phyloP scores from a whole-genome alignment of 2,329 filamentous ascomycete genomes.

The Ophiostoma himal-ulmi region DNA sequence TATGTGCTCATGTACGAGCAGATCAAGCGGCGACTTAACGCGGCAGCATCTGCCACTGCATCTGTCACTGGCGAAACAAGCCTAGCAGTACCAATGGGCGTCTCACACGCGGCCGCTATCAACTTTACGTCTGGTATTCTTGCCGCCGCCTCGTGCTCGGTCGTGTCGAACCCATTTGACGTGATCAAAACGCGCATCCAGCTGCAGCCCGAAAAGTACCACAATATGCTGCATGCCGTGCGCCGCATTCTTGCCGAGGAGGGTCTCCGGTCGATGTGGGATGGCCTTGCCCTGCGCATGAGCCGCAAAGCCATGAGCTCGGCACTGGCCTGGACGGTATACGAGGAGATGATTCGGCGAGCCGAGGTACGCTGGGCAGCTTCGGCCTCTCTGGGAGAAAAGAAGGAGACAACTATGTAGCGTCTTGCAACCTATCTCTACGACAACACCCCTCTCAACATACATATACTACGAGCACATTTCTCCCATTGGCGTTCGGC shows the following conservation, averaged over 20 bases:
- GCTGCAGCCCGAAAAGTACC: slow-evolving; percentile 75
- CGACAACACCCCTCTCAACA: not conserved
- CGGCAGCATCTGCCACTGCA: slow-evolving; percentile 11
- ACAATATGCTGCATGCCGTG: slow-evolving; percentile 73
- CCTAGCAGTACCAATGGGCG: slow-evolving; percentile 30
- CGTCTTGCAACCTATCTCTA: not conserved
- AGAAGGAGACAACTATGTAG: slow-evolving; percentile 10
- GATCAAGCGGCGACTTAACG: slow-evolving; percentile 59
- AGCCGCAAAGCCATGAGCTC: slow-evolving; percentile 86
- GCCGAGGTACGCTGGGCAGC: slow-evolving; percentile 42
- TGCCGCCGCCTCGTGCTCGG: slow-evolving; percentile 76
- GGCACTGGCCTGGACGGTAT: slow-evolving; percentile 94
- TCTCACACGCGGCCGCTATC: slow-evolving; percentile 55
- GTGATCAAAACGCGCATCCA: slow-evolving; percentile 93
- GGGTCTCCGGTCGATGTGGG: slow-evolving; percentile 72
- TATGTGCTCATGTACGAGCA: slow-evolving; percentile 94
- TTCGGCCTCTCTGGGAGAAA: not conserved
- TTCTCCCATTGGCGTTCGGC: not conserved
- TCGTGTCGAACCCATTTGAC: slow-evolving; percentile 93
- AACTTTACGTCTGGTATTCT: slow-evolving; percentile 81
- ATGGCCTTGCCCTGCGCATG: slow-evolving; percentile 81
- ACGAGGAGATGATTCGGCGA: slow-evolving; percentile 82
- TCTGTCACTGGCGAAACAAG: not conserved
- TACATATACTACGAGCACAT: not conserved
- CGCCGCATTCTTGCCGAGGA: slow-evolving; percentile 76